Evolutionary conservation across 2,329 filamentous ascomycete genomes (phyloP).

Genomic region (Tolypocladium guangdongense): DNA sequence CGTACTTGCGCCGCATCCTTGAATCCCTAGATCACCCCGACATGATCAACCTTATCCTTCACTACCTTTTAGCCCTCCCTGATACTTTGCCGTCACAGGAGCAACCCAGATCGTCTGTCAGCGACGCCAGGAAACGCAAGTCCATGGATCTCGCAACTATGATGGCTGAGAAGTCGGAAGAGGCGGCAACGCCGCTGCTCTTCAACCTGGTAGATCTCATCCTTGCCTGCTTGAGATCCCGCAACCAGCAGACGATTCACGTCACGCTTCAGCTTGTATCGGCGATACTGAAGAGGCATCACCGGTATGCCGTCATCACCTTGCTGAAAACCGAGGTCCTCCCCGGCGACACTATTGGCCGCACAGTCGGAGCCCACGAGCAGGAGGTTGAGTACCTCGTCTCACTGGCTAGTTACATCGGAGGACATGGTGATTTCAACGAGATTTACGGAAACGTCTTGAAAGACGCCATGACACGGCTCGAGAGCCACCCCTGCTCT

Average conservation of each 20-base stretch:
- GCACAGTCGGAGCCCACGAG: constrained; percentile 64
- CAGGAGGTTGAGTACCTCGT: constrained; percentile 65
- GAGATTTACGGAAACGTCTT: constrained; percentile 62
- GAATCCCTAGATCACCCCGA: constrained; percentile 89
- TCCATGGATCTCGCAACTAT: constrained; percentile 80
- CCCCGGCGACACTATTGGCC: constrained; percentile 39
- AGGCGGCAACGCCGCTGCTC: constrained; percentile 66
- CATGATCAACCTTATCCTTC: constrained; percentile 85
- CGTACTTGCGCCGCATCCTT: constrained; percentile 81
- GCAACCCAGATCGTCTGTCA: constrained; percentile 39
- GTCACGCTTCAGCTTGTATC: constrained; percentile 83
- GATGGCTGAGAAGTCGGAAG: constrained; percentile 63
- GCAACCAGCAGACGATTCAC: constrained; percentile 78
- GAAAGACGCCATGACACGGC: constrained; percentile 55
- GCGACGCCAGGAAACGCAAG: constrained; percentile 68
- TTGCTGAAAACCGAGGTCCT: constrained; percentile 58
- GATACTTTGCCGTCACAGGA: constrained; percentile 32
- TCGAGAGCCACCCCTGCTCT: constrained; percentile 67
- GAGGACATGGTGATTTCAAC: constrained; percentile 59
- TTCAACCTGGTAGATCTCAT: constrained; percentile 93
- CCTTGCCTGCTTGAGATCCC: constrained; percentile 71
- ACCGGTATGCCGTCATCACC: constrained; percentile 71
- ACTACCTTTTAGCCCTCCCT: constrained; percentile 79
- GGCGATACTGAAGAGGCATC: constrained; percentile 76
- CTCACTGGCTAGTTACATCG: constrained; percentile 55